Evolutionary conservation across 2,329 filamentous ascomycete species (phyloP).

Genomic region (Cyphellophora attinorum): DNA sequence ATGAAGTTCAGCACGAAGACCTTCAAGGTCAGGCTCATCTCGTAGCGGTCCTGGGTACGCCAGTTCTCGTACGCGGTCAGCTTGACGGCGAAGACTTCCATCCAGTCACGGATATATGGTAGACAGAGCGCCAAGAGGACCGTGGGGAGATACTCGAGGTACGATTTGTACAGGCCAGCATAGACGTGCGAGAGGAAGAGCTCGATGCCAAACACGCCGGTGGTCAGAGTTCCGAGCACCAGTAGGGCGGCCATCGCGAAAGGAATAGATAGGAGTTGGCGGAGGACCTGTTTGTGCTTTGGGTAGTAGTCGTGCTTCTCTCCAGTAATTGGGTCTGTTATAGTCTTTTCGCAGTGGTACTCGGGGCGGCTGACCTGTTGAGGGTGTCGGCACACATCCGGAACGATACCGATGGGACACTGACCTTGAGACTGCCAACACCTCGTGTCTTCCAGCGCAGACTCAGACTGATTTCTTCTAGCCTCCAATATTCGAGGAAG

Average conservation of each 20-base stretch:
- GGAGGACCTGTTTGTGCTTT: constrained; percentile 1
- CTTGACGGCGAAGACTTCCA: not conserved
- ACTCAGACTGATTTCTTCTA: constrained; percentile 1
- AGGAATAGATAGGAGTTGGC: not conserved
- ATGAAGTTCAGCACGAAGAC: constrained; percentile 2
- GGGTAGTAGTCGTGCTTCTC: not conserved
- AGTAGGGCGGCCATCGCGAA: not conserved
- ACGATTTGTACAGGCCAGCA: constrained; percentile 1
- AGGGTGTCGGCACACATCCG: not conserved
- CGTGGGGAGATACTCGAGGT: not conserved
- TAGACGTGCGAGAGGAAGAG: constrained; percentile 1
- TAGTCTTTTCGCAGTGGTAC: constrained; percentile 1
- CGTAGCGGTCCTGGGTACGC: constrained; percentile 1
- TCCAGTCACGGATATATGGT: not conserved
- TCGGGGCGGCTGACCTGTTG: constrained; percentile 1
- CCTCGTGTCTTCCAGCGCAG: not conserved
- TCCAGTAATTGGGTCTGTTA: constrained; percentile 1
- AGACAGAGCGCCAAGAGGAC: constrained; percentile 1
- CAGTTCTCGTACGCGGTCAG: constrained; percentile 1
- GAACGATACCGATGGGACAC: not conserved
- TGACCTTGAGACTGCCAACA: constrained; percentile 1
- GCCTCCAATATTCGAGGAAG: constrained; percentile 3
- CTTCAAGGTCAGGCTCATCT: not conserved
- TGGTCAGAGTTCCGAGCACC: constrained; percentile 1
- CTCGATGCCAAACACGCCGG: not conserved